These are phyloP conservation scores for Arabidopsis lyrata DNA, from an alignment of 441 rosid species.

Conservation along the genomic window DNA sequence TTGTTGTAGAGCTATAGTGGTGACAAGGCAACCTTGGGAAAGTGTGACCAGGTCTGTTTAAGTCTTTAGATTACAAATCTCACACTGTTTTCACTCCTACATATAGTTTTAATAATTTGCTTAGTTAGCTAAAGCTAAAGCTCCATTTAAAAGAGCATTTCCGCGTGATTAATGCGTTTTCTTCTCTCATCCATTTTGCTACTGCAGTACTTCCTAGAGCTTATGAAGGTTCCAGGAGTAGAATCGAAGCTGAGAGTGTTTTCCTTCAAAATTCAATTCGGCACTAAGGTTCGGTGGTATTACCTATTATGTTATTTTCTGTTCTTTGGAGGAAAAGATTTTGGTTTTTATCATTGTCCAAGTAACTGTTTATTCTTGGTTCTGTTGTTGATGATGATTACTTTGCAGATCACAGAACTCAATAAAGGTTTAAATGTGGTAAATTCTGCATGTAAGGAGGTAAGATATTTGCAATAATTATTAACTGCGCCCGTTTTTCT, in stretches of 20 bases:
- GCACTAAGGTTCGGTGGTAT: slow-evolving; percentile 82
- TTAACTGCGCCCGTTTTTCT: slow-evolving; percentile 21
- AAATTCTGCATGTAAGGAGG: slow-evolving; percentile 95
- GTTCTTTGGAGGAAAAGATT: slow-evolving; percentile 22
- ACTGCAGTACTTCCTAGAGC: slow-evolving; percentile 86
- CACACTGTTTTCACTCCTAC: slow-evolving; percentile 1
- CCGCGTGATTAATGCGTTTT: slow-evolving; percentile 7
- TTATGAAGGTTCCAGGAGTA: slow-evolving; percentile 97
- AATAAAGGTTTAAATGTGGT: slow-evolving; percentile 83
- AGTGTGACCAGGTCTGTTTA: slow-evolving; percentile 89
- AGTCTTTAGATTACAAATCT: slow-evolving; percentile 16
- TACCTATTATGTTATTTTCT: slow-evolving; percentile 32
- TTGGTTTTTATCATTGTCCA: not conserved
- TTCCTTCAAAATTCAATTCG: slow-evolving; percentile 94
- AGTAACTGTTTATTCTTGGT: slow-evolving; percentile 6
- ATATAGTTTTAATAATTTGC: not conserved
- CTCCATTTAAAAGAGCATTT: too few species aligned
- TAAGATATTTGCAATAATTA: slow-evolving; percentile 35
- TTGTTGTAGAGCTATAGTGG: slow-evolving; percentile 73
- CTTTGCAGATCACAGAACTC: slow-evolving; percentile 77
- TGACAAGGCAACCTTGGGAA: slow-evolving; percentile 81
- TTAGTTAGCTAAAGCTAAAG: not conserved
- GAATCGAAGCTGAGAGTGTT: slow-evolving; percentile 96
- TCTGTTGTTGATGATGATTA: not conserved
- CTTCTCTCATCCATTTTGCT: slow-evolving; percentile 25